Conservation (phyloP, 2,329 filamentous ascomycete genomes). For the Tolypocladium tropicale region DNA sequence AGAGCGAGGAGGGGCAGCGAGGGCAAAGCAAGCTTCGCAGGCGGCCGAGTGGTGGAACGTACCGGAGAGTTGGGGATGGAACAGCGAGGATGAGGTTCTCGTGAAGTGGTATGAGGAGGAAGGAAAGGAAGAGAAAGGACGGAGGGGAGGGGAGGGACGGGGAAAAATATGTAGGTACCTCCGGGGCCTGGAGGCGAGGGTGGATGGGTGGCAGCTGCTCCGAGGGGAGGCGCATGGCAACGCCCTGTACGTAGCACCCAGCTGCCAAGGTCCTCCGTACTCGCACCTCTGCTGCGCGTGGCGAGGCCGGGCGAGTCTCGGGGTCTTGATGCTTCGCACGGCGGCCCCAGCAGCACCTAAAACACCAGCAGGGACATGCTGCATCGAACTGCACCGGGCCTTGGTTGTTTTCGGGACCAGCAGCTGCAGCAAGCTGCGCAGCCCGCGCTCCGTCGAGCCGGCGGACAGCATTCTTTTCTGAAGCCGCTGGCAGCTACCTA, state of each 20-base stretch:
- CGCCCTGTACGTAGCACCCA: background rate
- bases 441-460: background rate
- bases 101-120: background rate
- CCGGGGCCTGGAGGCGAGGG: background rate
- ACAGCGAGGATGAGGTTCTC: background rate
- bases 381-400: background rate
- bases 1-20: background rate
- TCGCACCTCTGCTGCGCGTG: no score
- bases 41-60: background rate
- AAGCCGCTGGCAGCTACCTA: no score
- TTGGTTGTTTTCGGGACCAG: background rate
- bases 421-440: background rate
- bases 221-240: background rate
- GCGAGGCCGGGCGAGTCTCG: no score
- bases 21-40: background rate
- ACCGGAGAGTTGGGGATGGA: background rate
- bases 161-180: conserved; percentile 1
- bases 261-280: no score
- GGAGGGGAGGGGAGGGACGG: conserved; percentile 1
- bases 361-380: background rate
- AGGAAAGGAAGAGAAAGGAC: background rate
- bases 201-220: background rate
- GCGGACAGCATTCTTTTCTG: no score
- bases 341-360: background rate
- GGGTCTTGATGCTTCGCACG: no score